Percentiles rank a stretch among this genome's conserved stretches.
phyloP scores from a whole-genome alignment of 2,329 filamentous ascomycete genomes.

The Cytospora piceicola region DNA sequence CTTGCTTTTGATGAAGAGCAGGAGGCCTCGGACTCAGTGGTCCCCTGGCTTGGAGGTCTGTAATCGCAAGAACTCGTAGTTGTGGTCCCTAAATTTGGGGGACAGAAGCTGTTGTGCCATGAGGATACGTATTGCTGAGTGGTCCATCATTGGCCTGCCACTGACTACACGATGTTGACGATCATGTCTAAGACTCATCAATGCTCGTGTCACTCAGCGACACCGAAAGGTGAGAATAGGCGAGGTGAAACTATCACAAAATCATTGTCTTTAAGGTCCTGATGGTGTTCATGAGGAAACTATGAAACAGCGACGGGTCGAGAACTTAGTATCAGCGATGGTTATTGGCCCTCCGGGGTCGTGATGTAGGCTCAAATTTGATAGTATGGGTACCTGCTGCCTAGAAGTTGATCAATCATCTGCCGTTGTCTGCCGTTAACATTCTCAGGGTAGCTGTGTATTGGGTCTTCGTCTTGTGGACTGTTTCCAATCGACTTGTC shows the following conservation, averaged over 20 bases:
- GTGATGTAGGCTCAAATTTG: no score
- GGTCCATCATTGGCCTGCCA: neutral
- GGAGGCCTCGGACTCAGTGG: neutral
- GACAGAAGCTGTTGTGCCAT: neutral
- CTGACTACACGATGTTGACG: slow-evolving; percentile 11
- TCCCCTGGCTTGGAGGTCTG: slow-evolving; percentile 8
- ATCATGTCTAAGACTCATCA: slow-evolving; percentile 23
- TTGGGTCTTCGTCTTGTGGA: no score
- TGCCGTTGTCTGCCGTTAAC: no score
- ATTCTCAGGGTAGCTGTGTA: no score
- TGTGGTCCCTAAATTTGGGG: neutral
- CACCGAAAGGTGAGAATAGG: neutral
- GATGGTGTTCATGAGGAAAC: neutral
- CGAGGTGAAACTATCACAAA: neutral
- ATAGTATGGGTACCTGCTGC: no score
- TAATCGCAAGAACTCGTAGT: neutral
- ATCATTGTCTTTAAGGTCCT: neutral
- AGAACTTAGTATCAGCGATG: no score
- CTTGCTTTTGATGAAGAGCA: neutral
- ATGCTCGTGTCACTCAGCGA: neutral
- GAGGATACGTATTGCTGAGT: neutral
- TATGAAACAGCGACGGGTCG: neutral
- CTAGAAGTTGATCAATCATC: no score
- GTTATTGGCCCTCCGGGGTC: no score
- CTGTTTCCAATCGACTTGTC: no score